Base-by-base conservation (phyloP, 2,329 filamentous ascomycete genomes). In the Aspergillus spinulosporus region DNA sequence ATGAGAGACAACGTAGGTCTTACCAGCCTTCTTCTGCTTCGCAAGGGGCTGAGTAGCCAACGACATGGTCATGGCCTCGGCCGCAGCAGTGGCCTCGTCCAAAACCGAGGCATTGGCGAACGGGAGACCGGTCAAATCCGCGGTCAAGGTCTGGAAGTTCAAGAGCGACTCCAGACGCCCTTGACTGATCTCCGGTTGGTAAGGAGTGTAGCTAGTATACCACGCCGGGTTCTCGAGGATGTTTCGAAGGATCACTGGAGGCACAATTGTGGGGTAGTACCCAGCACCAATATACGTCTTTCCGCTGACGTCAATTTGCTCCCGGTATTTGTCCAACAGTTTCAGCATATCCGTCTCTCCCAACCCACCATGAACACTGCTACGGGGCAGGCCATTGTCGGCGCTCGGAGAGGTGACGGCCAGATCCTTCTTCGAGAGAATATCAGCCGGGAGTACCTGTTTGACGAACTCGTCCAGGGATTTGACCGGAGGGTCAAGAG, bases 141-240 rank as follows among this genome's bases (percentile, higher is more conserved):
- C 86, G 6, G 96, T 88, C 79, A 97, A 82, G 14, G 93, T 97
- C 80, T 97, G 93, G 78, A 92, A 97, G 80, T 97, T 97, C 61
- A 97, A 80, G 52, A 97, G 79, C 4, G 91, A 96, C 80, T 97
- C 91, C 60, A 97, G 77, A 54, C 93, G 87, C 36, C 93, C 93
- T 77, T 97, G 93, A 72, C 92, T 96, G 78, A 97, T 96, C 77
- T 97, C 93, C 2, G 93, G 89, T 78, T 97, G 93, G 76, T 97
- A 97, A 12, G 93, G 93, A 0, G 93, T 97, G 74, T 97, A 97
- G 77, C 92, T 96, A 40, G 93, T 97, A 74, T 97, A 97, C 93
- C 93, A 97, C 7, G 88, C 92, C 4, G 93, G 93, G 72, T 89
- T 93, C 80, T 97, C 92, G 57, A 97, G 79, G 3, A 97, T 83